Evolutionary conservation across 768 basidiomycete species (phyloP).

Genomic region (Leucogyrophana mollusca): DNA sequence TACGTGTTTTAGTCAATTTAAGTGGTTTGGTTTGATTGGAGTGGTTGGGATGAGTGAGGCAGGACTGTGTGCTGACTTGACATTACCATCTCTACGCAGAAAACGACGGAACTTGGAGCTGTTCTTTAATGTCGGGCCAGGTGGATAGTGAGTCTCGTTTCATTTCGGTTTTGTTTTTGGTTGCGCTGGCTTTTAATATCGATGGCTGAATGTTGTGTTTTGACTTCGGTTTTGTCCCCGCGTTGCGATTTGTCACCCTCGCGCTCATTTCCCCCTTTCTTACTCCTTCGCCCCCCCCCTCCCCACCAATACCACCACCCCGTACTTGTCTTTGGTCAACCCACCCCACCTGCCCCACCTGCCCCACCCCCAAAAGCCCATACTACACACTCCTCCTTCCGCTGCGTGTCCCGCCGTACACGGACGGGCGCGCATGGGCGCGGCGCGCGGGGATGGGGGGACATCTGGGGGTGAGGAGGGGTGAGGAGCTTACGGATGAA

Average conservation of each 20-base stretch:
- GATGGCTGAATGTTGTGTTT: too few relatives aligned
- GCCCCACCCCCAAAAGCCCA: constrained; percentile 45
- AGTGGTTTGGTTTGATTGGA: neutral
- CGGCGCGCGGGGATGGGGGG: constrained; percentile 61
- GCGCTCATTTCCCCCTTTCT: neutral
- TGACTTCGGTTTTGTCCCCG: too few relatives aligned
- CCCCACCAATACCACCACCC: neutral
- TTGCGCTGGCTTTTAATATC: neutral
- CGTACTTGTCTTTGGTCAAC: neutral
- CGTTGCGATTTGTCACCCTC: neutral
- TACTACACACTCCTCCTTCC: constrained; percentile 81
- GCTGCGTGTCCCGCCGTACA: constrained; percentile 73
- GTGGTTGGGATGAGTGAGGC: neutral
- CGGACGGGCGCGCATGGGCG: constrained; percentile 83
- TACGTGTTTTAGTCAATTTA: constrained; percentile 28
- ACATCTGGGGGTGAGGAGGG: constrained; percentile 62
- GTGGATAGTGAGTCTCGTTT: constrained; percentile 69
- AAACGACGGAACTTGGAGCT: constrained; percentile 67
- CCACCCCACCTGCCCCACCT: neutral
- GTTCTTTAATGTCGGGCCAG: constrained; percentile 84
- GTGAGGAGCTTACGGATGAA: constrained; percentile 90
- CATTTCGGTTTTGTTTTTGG: neutral
- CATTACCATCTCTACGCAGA: constrained; percentile 23
- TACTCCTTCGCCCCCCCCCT: neutral
- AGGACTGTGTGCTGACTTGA: neutral